Conservation (phyloP, 2,329 filamentous ascomycete species). For the Calycina herbarum region DNA sequence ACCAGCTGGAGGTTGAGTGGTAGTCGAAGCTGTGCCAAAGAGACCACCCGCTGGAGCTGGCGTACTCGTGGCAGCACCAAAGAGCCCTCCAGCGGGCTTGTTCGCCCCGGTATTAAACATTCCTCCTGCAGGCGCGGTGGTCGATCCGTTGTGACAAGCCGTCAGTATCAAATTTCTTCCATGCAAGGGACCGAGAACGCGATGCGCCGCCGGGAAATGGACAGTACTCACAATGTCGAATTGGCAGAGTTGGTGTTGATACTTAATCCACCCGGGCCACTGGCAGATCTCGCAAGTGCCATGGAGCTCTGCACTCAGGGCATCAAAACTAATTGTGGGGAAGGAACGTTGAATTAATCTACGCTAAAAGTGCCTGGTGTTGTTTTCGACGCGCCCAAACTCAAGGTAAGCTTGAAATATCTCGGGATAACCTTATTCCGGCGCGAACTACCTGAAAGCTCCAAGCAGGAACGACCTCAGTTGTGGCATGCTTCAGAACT, state of each 20-base stretch:
- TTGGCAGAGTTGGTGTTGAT: conserved; percentile 65
- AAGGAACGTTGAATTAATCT: neutral
- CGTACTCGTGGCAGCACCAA: conserved; percentile 29
- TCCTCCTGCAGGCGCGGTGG: conserved; percentile 31
- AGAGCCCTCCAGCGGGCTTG: conserved; percentile 34
- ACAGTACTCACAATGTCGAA: conserved; percentile 50
- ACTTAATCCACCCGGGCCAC: conserved; percentile 59
- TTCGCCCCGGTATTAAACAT: conserved; percentile 35
- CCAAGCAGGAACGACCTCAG: neutral
- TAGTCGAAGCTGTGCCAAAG: conserved; percentile 31
- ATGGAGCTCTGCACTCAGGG: conserved; percentile 22
- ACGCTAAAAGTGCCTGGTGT: neutral
- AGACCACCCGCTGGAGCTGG: conserved; percentile 27
- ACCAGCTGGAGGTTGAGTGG: conserved; percentile 23
- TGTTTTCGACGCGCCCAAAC: neutral
- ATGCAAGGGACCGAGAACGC: conserved; percentile 31
- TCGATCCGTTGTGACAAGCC: conserved; percentile 32
- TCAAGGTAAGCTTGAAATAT: neutral
- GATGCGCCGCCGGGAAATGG: conserved; percentile 1
- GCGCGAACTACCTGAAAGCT: neutral
- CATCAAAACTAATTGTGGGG: conserved; percentile 6
- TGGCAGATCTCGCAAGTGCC: conserved; percentile 53
- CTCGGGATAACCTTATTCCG: neutral
- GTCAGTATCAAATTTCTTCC: conserved; percentile 19
- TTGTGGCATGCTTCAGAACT: conserved; percentile 3